Base-by-base conservation (phyloP, 192 early-diverging fungal genomes). In the Mortierella hygrophila region DNA sequence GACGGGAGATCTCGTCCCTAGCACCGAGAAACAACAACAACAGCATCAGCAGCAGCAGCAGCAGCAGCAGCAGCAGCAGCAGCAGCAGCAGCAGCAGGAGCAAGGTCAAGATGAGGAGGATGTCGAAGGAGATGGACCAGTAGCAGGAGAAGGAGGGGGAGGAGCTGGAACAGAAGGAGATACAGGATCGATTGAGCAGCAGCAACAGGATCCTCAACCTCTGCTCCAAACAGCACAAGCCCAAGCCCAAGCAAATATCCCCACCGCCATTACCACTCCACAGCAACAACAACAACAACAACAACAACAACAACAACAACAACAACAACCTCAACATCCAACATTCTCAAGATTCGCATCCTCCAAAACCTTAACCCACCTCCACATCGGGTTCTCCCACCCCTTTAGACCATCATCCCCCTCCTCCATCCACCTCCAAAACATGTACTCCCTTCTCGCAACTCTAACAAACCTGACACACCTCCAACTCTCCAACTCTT, bases 401-500 rank as follows among this genome's bases (percentile, higher is more conserved):
- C 77, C 82, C 4, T 72, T 74, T 15, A 73, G 77, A 21, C 70
- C 63, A 9, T 49, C 74, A 41, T 38, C 70, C 26, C 41, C 60
- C 32, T 40, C 38, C 38, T 40, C 60, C 32, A 54, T 49, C 0
- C 42, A 42, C 26, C 47, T n/a, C 32, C n/a, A 65, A 11, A 32
- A 26, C 7, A 79, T 85, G 52, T 85, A 79, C 54, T 21, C 26
- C 26, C 69, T 75, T 2, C 68, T 85, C 54, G 57, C 82, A 11
- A 68, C 72, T 0, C 47, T 85, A 11, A 85, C 74, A 29, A n/a
- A 49, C 13, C 78, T 85, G 10, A 37, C 79, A 29, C 54, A 68
- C 26, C 70, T 85, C 6, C 82, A 79, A 42, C 41, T 85, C 1
- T 79, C 82, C 9, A 75, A 85, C 21, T 79, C 82, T 10, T 85